Evolutionary conservation across 371 early-diverging fungal genomes (phyloP).

Genomic region (Smittium culicis): DNA sequence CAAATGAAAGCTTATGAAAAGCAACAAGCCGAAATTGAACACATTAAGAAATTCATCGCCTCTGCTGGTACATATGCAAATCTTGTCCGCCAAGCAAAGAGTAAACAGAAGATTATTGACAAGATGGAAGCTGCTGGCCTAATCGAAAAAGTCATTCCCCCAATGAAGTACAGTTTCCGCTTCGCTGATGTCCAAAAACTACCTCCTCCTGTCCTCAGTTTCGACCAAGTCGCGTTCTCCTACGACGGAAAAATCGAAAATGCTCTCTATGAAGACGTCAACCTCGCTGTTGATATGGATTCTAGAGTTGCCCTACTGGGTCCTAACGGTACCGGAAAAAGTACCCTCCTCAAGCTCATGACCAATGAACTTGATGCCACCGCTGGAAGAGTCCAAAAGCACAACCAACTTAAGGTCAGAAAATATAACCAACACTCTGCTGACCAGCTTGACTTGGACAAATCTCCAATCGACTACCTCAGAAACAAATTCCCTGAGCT

Average conservation of each 20-base stretch:
- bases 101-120: conserved; percentile 97
- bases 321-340: conserved; percentile 88
- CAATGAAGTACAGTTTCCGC: conserved; percentile 62
- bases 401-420: conserved; percentile 82
- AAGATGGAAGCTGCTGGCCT: conserved; percentile 98
- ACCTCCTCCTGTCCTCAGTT: conserved; percentile 94
- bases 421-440: conserved; percentile 97
- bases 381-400: conserved; percentile 72
- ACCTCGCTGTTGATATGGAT: conserved; percentile 91
- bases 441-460: conserved; percentile 80
- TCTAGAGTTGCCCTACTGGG: conserved; percentile 95
- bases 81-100: conserved; percentile 96
- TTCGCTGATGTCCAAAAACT: conserved; percentile 77
- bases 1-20: conserved; percentile 95
- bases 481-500: conserved; percentile 66
- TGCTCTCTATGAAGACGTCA: conserved; percentile 74
- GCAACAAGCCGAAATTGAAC: conserved; percentile 95
- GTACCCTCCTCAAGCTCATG: conserved; percentile 65
- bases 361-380: conserved; percentile 71
- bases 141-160: conserved; percentile 77
- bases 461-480: conserved; percentile 85
- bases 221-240: conserved; percentile 81
- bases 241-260: conserved; percentile 72
- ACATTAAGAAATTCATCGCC: conserved; percentile 97
- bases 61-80: conserved; percentile 98